Conservation (phyloP, 805 yeast species). For the Cyberlindnera euphorbiiphila region DNA sequence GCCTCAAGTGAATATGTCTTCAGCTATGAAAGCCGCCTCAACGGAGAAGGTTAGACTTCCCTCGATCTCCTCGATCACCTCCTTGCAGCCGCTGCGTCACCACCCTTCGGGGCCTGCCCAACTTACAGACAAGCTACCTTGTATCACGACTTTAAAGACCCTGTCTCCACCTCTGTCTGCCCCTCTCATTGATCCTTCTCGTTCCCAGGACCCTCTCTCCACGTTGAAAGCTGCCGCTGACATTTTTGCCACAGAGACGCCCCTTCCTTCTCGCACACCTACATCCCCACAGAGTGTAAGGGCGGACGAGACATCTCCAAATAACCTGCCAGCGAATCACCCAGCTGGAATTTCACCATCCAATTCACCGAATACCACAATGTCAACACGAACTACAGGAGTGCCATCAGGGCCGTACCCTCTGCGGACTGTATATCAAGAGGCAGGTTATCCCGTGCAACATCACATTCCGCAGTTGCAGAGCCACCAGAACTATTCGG, state of each 20-base stretch:
- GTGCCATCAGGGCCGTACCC: no score
- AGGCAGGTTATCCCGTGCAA: not conserved
- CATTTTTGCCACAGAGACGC: conserved; percentile 6
- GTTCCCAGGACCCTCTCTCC: conserved; percentile 1
- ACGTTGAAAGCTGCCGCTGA: conserved; percentile 11
- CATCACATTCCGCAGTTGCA: not conserved
- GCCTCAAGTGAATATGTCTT: no score
- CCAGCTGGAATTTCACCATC: no score
- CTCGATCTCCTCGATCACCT: conserved; percentile 9
- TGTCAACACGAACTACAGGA: no score
- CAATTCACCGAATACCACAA: no score
- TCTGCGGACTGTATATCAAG: not conserved
- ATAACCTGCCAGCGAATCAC: no score
- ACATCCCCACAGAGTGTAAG: no score
- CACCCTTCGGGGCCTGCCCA: not conserved
- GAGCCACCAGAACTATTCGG: no score
- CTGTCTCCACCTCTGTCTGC: not conserved
- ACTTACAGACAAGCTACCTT: conserved; percentile 1
- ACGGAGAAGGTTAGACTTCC: conserved; percentile 13
- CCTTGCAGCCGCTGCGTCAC: not conserved
- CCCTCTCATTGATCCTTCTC: not conserved
- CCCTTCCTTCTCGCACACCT: not conserved
- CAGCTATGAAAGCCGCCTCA: conserved; percentile 7
- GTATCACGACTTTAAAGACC: not conserved
- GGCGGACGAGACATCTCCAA: no score